These are phyloP conservation scores for Cladosporium velox DNA, from an alignment of 2,329 filamentous ascomycete genomes.

Conservation along the genomic window DNA sequence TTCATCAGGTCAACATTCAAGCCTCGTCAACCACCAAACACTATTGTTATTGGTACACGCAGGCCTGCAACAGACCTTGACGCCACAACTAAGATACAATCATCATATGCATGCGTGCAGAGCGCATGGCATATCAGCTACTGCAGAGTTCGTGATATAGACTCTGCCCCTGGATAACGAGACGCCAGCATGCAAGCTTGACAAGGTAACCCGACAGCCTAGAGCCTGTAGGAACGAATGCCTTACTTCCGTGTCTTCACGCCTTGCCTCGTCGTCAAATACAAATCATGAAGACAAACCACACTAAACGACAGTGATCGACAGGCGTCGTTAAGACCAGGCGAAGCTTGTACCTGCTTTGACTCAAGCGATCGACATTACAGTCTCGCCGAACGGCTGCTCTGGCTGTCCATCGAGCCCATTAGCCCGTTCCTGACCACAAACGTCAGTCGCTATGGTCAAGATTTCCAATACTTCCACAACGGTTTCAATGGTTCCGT, in stretches of 20 bases:
- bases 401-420: background rate
- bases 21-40: background rate
- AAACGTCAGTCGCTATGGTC: background rate
- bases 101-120: background rate
- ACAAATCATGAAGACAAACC: background rate
- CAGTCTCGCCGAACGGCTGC: background rate
- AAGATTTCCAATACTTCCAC: background rate
- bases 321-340: background rate
- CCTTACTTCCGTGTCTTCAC: background rate
- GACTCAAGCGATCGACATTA: background rate
- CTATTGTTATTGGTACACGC: background rate
- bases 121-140: background rate
- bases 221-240: background rate
- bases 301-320: background rate
- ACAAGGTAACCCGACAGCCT: background rate
- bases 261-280: background rate
- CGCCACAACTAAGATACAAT: background rate
- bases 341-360: constrained; percentile 6
- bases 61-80: background rate
- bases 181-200: background rate
- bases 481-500: background rate
- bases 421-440: background rate
- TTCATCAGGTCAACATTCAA: background rate
- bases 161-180: background rate
- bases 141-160: background rate